Conservation (phyloP, 176 grass and related monocot species). For the Eleusine indica region DNA sequence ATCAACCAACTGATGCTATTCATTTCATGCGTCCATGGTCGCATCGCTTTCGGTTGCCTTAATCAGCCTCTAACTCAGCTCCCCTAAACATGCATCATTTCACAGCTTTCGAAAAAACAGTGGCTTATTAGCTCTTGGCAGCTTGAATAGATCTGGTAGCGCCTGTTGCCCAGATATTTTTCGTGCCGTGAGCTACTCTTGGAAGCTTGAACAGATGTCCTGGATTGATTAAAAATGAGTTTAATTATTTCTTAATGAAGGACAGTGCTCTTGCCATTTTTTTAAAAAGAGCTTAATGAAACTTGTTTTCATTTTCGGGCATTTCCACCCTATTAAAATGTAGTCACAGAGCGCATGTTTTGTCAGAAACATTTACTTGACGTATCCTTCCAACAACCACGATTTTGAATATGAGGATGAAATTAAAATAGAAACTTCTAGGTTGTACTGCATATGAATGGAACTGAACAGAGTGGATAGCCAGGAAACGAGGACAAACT, state of each 20-base stretch:
- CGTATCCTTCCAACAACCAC: too few relatives aligned
- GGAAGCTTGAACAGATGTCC: too few relatives aligned
- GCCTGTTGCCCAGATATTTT: too few relatives aligned
- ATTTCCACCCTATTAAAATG: neutral
- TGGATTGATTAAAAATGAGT: too few relatives aligned
- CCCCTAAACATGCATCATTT: too few relatives aligned
- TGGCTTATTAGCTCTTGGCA: neutral
- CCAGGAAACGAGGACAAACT: too few relatives aligned
- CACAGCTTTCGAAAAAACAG: too few relatives aligned
- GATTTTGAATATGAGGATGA: neutral
- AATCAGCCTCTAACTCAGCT: neutral
- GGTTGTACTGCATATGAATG: neutral
- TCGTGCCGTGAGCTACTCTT: too few relatives aligned
- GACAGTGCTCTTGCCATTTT: too few relatives aligned
- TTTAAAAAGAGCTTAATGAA: neutral
- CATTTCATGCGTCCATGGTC: neutral
- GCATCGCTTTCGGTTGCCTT: neutral
- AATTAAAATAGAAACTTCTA: neutral
- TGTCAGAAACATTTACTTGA: neutral
- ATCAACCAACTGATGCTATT: neutral
- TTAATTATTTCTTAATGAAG: too few relatives aligned
- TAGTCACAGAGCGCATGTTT: neutral
- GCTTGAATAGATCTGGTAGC: neutral
- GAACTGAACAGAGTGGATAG: neutral
- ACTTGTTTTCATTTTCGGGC: neutral